Percentiles rank a stretch among this genome's conserved stretches.
phyloP scores from a whole-genome alignment of 495 filamentous ascomycete species.

The Pseudoneurospora amorphoporcata region DNA sequence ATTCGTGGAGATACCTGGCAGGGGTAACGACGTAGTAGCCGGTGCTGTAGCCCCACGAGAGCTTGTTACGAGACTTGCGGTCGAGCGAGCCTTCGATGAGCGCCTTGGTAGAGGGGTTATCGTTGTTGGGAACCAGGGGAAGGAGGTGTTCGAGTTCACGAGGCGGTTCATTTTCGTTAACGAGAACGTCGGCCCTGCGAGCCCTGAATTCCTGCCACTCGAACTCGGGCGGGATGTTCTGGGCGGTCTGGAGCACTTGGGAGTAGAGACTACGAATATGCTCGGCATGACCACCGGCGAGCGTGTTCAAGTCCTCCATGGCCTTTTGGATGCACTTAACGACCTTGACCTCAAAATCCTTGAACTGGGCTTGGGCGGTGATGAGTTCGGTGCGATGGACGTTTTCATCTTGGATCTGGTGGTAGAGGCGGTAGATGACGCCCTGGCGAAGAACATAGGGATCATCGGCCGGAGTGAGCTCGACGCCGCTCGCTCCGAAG shows the following conservation, averaged over 20 bases:
- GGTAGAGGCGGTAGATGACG: constrained; percentile 71
- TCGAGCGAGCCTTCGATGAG: constrained; percentile 81
- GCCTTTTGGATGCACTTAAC: constrained; percentile 72
- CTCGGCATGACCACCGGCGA: constrained; percentile 70
- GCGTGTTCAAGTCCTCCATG: constrained; percentile 68
- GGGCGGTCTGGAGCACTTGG: constrained; percentile 68
- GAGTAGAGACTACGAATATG: constrained; percentile 66
- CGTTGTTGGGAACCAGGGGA: constrained; percentile 69
- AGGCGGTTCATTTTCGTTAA: constrained; percentile 64
- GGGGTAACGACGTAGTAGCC: constrained; percentile 86
- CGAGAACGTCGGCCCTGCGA: constrained; percentile 59
- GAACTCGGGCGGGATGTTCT: constrained; percentile 77
- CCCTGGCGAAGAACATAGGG: constrained; percentile 81
- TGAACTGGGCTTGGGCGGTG: constrained; percentile 78
- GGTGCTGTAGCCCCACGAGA: constrained; percentile 63
- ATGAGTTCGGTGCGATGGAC: constrained; percentile 85
- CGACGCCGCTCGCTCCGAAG: constrained; percentile 60
- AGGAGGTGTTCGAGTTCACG: constrained; percentile 57
- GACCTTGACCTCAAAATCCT: constrained; percentile 78
- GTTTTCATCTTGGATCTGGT: constrained; percentile 91
- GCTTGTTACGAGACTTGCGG: constrained; percentile 70
- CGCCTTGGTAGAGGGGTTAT: constrained; percentile 67
- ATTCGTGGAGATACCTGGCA: constrained; percentile 82
- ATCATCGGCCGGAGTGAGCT: constrained; percentile 59
- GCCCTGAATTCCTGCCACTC: constrained; percentile 80